phyloP scores from a whole-genome alignment of 495 filamentous ascomycete genomes.

The Sabuloglossum arenarium region DNA sequence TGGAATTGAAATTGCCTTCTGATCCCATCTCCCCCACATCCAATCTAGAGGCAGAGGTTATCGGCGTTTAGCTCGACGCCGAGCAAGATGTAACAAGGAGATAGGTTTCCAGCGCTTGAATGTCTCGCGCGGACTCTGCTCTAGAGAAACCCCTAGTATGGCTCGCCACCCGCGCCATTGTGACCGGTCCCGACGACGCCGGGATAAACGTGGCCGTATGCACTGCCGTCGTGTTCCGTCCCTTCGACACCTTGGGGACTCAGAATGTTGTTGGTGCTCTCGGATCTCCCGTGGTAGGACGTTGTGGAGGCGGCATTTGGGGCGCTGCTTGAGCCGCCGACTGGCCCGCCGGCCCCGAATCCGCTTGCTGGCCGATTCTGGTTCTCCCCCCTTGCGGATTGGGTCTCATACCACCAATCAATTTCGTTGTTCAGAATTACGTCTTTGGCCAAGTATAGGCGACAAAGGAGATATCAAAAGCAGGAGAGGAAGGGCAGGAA shows the following conservation, averaged over 20 bases:
- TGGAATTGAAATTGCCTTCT: background rate
- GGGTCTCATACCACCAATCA: slow-evolving; percentile 34
- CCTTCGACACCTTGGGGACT: slow-evolving; percentile 36
- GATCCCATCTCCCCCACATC: background rate
- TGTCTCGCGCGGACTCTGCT: background rate
- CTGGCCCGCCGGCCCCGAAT: slow-evolving; percentile 30
- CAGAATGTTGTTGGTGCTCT: slow-evolving; percentile 35
- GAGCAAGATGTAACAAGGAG: background rate
- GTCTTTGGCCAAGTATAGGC: slow-evolving; percentile 6
- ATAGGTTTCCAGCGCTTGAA: background rate
- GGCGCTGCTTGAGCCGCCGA: slow-evolving; percentile 24
- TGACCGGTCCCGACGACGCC: slow-evolving; percentile 39
- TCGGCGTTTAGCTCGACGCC: background rate
- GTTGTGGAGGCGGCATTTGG: slow-evolving; percentile 16
- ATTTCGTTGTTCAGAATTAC: slow-evolving; percentile 5
- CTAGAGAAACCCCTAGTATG: slow-evolving; percentile 12
- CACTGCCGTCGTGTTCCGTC: slow-evolving; percentile 31
- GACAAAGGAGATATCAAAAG: slow-evolving; percentile 3
- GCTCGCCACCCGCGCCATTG: slow-evolving; percentile 42
- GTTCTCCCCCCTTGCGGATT: slow-evolving; percentile 56
- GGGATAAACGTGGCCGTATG: slow-evolving; percentile 40
- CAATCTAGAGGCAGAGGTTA: background rate
- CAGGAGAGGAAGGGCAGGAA: slow-evolving; percentile 4
- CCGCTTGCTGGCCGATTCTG: slow-evolving; percentile 50
- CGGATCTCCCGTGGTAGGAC: slow-evolving; percentile 32